phyloP scores from a whole-genome alignment of 257 asterid species.

The Solanum medicagineum region DNA sequence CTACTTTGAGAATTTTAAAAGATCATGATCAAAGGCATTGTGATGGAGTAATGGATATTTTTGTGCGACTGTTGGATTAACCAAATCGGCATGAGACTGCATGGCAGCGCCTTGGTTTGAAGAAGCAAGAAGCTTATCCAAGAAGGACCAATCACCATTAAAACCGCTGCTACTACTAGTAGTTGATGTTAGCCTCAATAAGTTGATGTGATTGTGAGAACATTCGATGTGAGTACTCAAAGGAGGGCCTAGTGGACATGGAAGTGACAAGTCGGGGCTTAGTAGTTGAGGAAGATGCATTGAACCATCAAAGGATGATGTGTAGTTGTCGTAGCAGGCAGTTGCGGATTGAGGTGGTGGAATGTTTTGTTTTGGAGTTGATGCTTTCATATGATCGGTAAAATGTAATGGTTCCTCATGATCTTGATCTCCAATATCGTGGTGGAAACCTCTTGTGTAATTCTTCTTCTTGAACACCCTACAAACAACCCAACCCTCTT shows the following conservation, averaged over 20 bases:
- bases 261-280: conserved; percentile 31
- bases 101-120: conserved; percentile 17
- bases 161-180: neutral
- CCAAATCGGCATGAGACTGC: neutral
- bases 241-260: conserved; percentile 20
- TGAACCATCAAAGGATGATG: conserved; percentile 12
- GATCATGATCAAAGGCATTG: conserved; percentile 1
- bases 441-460: conserved; percentile 36
- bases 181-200: conserved; percentile 29
- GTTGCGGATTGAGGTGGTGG: neutral
- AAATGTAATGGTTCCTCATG: conserved; percentile 21
- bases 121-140: conserved; percentile 56
- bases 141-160: conserved; percentile 57
- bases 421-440: conserved; percentile 1
- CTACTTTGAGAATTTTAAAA: conserved; percentile 12
- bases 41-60: neutral
- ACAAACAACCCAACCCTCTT: conserved; percentile 89
- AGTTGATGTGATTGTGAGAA: conserved; percentile 25
- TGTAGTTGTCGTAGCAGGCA: neutral
- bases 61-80: neutral
- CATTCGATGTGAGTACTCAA: conserved; percentile 10
- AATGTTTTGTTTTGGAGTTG: conserved; percentile 11
- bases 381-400: neutral
- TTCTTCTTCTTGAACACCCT: conserved; percentile 73
- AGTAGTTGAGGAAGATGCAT: conserved; percentile 49